Conservation (phyloP, 257 asterid species). For the Misopates orontium region DNA sequence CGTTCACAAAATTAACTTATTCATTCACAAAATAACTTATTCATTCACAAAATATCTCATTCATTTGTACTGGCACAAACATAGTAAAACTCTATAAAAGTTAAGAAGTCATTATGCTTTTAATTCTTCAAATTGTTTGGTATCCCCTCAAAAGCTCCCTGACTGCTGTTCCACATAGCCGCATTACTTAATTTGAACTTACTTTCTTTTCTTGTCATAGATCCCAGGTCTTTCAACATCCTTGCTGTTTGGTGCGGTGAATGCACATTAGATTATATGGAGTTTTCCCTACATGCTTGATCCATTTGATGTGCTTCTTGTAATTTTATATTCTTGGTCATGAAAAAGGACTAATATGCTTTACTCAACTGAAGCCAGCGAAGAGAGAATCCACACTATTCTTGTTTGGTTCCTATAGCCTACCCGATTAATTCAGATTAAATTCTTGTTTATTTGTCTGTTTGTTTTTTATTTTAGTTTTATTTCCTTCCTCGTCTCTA, state of each 20-base stretch:
- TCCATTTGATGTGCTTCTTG: background rate
- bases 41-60: background rate
- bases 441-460: background rate
- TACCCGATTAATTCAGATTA: too few relatives aligned
- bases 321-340: too few relatives aligned
- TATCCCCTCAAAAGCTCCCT: constrained; percentile 6
- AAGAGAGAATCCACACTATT: too few relatives aligned
- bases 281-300: constrained; percentile 19
- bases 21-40: background rate
- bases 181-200: constrained; percentile 5
- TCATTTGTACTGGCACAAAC: constrained; percentile 12
- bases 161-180: constrained; percentile 12
- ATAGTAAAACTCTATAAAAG: background rate
- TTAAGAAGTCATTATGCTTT: constrained; percentile 11
- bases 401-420: too few relatives aligned
- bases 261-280: constrained; percentile 23
- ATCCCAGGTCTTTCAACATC: background rate
- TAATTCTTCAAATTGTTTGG: constrained; percentile 9
- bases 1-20: background rate
- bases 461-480: constrained; percentile 20
- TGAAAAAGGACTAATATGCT: too few relatives aligned
- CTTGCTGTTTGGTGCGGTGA: constrained; percentile 15
- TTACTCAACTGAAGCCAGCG: too few relatives aligned
- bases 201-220: background rate
- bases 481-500: constrained; percentile 21